Evolutionary conservation across 2,329 filamentous ascomycete genomes (phyloP).

Genomic region (Phaeosphaeriaceae sp.): DNA sequence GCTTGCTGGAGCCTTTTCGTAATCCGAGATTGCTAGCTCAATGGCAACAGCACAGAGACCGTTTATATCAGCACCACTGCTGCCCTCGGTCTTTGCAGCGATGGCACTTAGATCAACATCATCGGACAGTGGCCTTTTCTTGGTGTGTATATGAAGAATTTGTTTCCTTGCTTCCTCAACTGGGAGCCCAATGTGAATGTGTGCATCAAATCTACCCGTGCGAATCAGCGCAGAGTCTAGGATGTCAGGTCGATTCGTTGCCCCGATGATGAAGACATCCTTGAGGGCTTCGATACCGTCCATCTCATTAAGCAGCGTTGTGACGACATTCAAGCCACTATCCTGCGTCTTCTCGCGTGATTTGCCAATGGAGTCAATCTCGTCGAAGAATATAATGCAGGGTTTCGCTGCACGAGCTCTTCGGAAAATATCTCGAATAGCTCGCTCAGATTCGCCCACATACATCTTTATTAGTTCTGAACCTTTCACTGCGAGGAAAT

Average conservation of each 20-base stretch:
- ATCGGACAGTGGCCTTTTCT: slow-evolving; percentile 63
- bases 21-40: slow-evolving; percentile 43
- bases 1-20: slow-evolving; percentile 27
- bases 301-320: slow-evolving; percentile 91
- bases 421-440: slow-evolving; percentile 82
- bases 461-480: slow-evolving; percentile 96
- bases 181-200: slow-evolving; percentile 86
- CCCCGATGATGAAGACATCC: slow-evolving; percentile 85
- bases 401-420: slow-evolving; percentile 85
- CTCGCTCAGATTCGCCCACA: slow-evolving; percentile 90
- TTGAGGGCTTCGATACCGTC: slow-evolving; percentile 87
- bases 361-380: slow-evolving; percentile 85
- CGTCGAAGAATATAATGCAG: slow-evolving; percentile 95
- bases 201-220: slow-evolving; percentile 82
- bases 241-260: slow-evolving; percentile 87
- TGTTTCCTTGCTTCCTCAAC: slow-evolving; percentile 74
- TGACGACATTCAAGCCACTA: slow-evolving; percentile 79
- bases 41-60: slow-evolving; percentile 57
- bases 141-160: slow-evolving; percentile 74
- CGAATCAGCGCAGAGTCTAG: slow-evolving; percentile 86
- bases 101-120: slow-evolving; percentile 72
- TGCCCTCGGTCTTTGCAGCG: slow-evolving; percentile 72
- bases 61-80: slow-evolving; percentile 84
- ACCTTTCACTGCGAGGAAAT: slow-evolving; percentile 93
- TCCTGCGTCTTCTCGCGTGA: slow-evolving; percentile 58